A percentile compares a stretch with the other conserved stretches of the same genome.
phyloP scores from a whole-genome alignment of 202 grass and related monocot species.

The Panicum virgatum region DNA sequence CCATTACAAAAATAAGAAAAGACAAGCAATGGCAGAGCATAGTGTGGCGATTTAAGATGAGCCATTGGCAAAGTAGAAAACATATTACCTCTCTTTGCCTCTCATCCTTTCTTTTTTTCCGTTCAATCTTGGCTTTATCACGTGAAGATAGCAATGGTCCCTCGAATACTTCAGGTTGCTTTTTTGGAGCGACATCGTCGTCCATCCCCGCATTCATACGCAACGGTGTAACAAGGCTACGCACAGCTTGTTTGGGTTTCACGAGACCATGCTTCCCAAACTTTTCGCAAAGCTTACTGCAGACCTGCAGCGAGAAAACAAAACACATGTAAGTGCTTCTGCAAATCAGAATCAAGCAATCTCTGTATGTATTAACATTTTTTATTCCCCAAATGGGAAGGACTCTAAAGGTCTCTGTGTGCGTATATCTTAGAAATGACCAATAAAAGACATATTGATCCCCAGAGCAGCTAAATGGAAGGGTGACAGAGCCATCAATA shows the following conservation, averaged over 20 bases:
- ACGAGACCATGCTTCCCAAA: slow-evolving; percentile 80
- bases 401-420: too few relatives aligned
- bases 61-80: not conserved
- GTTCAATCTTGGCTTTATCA: slow-evolving; percentile 84
- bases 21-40: not conserved
- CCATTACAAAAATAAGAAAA: not conserved
- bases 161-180: slow-evolving; percentile 72
- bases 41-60: not conserved
- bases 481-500: not conserved
- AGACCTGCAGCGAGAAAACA: slow-evolving; percentile 52
- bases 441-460: not conserved
- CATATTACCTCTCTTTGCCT: slow-evolving; percentile 84
- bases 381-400: not conserved
- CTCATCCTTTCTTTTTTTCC: slow-evolving; percentile 90
- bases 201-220: slow-evolving; percentile 94
- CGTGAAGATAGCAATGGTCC: slow-evolving; percentile 78
- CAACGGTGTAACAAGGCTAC: slow-evolving; percentile 78
- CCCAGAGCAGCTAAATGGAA: not conserved
- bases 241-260: slow-evolving; percentile 74
- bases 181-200: slow-evolving; percentile 60
- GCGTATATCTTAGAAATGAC: too few relatives aligned
- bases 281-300: slow-evolving; percentile 81
- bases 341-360: not conserved
- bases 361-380: not conserved
- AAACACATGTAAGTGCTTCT: not conserved